Evolutionary conservation across 768 basidiomycete genomes (phyloP).

Genomic region (Myochromella boudieri): DNA sequence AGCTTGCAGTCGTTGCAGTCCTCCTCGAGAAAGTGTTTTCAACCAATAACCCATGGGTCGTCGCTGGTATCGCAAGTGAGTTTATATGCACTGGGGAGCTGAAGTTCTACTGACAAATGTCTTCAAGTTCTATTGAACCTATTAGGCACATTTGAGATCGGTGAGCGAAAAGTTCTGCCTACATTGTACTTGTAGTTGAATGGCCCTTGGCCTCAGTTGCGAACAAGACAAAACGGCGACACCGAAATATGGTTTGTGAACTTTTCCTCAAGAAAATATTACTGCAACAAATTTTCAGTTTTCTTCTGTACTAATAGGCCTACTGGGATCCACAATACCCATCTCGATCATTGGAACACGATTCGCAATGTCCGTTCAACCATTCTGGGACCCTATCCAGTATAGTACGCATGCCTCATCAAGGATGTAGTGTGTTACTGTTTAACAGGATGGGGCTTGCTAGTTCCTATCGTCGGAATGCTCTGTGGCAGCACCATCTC

Average conservation of each 20-base stretch:
- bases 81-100: slow-evolving; percentile 11
- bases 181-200: neutral
- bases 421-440: no score
- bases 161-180: slow-evolving; percentile 36
- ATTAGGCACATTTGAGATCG: slow-evolving; percentile 76
- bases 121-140: slow-evolving; percentile 64
- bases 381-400: slow-evolving; percentile 84
- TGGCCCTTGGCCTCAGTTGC: slow-evolving; percentile 45
- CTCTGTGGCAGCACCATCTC: slow-evolving; percentile 79
- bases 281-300: slow-evolving; percentile 44
- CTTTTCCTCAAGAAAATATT: neutral
- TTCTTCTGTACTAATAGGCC: slow-evolving; percentile 59
- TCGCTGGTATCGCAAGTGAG: slow-evolving; percentile 72
- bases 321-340: slow-evolving; percentile 77
- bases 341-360: slow-evolving; percentile 74
- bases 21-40: slow-evolving; percentile 75
- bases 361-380: slow-evolving; percentile 73
- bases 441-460: no score
- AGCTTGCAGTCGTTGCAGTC: slow-evolving; percentile 73
- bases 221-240: slow-evolving; percentile 77
- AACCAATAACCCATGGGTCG: slow-evolving; percentile 71
- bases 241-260: slow-evolving; percentile 64
- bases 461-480: slow-evolving; percentile 87
- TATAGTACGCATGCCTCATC: slow-evolving; percentile 72
- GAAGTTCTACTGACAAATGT: neutral